Evolutionary conservation across 176 grass and related monocot species (phyloP), one percentile per base, ranked within the genome.

Genomic region (Calamus simplicifolius): DNA sequence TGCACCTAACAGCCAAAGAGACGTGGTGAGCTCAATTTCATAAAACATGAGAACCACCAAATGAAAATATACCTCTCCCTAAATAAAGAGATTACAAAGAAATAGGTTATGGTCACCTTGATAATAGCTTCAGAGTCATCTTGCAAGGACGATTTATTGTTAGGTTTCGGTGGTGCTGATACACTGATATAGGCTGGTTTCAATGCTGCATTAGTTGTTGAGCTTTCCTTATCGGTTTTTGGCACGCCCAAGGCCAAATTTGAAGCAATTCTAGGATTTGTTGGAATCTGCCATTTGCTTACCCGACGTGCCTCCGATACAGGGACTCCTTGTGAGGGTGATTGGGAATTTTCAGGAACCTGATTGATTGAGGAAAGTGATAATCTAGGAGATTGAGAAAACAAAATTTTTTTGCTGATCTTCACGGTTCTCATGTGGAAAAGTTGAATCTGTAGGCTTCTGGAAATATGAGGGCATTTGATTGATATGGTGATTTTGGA

Each of bases 171-270:
- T 62, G 75, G 72, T 62, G 88, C 59, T 43, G 80, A 77, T 25
- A 91, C 73, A 50, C 87, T 90, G 65, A 91, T 64, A 72, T 91
- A 97, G 58, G 87, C 84, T 69, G 84, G 92, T 80, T 87, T 97
- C 58, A 71, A 48, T 55, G 57, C 19, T 68, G 70, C 80, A 80
- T 63, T 75, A 79, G 54, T 57, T 61, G 17, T 43, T 55, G 61
- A 61, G 59, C 16, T 84, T 85, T 85, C 84, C 71, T 79, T 87
- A 48, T 90, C 80, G 19, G 57, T 73, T 71, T 91, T 97, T 3
- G 63, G 63, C 17, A 79, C 73, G 25, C 72, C 73, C 70, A 84
- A 78, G 27, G 80, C 79, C 61, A 96, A 76, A 77, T 84, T 77
- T 63, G 91, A 67, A 71, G 78, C 80, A 76, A 97, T 97, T 85